Conservation (phyloP, 495 filamentous ascomycete species). For the Hypoxylon crocopeplum region DNA sequence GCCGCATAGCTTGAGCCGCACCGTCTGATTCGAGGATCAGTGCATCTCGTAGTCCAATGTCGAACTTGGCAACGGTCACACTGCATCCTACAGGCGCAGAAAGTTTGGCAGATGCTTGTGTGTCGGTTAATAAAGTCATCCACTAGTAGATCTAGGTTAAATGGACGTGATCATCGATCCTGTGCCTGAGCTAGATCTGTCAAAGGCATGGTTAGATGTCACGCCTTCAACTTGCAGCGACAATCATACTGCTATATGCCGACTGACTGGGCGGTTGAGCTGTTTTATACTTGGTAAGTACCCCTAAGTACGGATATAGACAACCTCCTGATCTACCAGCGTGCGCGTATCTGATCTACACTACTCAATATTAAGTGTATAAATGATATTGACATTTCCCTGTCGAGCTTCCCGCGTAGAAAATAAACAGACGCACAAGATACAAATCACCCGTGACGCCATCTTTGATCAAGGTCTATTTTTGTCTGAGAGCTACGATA, state of each 20-base stretch:
- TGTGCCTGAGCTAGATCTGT: constrained; percentile 31
- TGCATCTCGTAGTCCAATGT: too few relatives aligned
- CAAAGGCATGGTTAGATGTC: neutral
- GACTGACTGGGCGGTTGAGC: neutral
- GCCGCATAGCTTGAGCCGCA: constrained; percentile 15
- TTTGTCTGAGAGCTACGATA: neutral
- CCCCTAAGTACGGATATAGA: too few relatives aligned
- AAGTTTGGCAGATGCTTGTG: constrained; percentile 4
- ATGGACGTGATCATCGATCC: constrained; percentile 20
- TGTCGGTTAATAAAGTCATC: constrained; percentile 20
- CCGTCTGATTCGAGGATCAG: constrained; percentile 23
- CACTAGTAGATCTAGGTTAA: constrained; percentile 20
- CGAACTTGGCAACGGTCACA: constrained; percentile 6
- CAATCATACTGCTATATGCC: constrained; percentile 7
- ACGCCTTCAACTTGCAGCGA: constrained; percentile 3
- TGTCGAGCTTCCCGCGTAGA: too few relatives aligned
- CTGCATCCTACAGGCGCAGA: neutral
- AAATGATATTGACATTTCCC: too few relatives aligned
- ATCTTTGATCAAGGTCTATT: too few relatives aligned
- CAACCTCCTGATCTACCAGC: too few relatives aligned
- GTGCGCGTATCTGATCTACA: too few relatives aligned
- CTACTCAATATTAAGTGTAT: too few relatives aligned
- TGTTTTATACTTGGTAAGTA: neutral
- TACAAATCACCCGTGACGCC: too few relatives aligned
- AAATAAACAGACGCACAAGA: too few relatives aligned